Evolutionary conservation across 2,329 filamentous ascomycete species (phyloP).

Genomic region (Xylaria arbuscula): DNA sequence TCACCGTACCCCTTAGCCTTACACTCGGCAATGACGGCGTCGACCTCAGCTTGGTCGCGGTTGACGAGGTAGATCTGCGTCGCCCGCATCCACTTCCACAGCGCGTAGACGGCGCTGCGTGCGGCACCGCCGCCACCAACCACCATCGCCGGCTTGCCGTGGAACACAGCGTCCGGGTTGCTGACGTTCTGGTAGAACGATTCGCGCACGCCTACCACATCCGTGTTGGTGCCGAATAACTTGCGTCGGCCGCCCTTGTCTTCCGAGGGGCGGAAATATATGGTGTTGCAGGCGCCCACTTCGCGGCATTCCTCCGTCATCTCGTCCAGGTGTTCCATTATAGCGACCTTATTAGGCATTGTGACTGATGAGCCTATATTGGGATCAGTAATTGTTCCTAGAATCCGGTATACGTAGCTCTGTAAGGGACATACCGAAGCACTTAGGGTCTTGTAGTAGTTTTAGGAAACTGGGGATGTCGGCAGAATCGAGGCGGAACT

Average conservation of each 20-base stretch:
- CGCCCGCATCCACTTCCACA: constrained; percentile 75
- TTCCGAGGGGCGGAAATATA: constrained; percentile 67
- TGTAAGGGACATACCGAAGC: constrained; percentile 64
- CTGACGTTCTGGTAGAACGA: constrained; percentile 70
- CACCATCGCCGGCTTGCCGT: constrained; percentile 74
- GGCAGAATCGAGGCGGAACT: constrained; percentile 64
- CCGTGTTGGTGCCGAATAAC: constrained; percentile 82
- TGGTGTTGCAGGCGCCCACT: constrained; percentile 83
- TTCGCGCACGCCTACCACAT: constrained; percentile 81
- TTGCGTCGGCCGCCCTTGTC: constrained; percentile 57
- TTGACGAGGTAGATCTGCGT: constrained; percentile 81
- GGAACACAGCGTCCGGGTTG: constrained; percentile 59
- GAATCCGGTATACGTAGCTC: background rate
- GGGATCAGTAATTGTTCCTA: background rate
- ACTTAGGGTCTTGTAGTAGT: constrained; percentile 66
- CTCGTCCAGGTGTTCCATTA: constrained; percentile 78
- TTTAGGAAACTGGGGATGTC: constrained; percentile 61
- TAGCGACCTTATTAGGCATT: constrained; percentile 86
- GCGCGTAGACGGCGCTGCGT: constrained; percentile 79
- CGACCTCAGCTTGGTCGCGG: constrained; percentile 74
- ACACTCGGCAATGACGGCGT: constrained; percentile 74
- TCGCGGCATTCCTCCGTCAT: constrained; percentile 77
- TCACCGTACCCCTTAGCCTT: constrained; percentile 67
- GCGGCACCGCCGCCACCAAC: constrained; percentile 83
- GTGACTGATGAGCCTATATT: constrained; percentile 68